Base-by-base conservation (phyloP, 2,329 filamentous ascomycete species). In the Stachybotrys echinatus region DNA sequence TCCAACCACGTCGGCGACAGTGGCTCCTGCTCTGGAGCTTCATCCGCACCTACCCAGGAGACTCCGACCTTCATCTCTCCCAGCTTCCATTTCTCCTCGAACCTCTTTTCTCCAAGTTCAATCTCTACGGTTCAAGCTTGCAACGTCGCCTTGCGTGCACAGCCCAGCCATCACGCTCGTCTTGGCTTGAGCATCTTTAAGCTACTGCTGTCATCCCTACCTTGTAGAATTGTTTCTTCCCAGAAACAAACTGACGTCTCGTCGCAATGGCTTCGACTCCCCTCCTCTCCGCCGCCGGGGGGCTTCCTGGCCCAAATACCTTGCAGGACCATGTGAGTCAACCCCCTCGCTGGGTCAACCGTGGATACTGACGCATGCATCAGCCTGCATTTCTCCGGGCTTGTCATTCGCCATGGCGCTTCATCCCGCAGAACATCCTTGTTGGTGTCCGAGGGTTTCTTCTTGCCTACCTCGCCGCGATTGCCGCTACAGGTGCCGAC, bases 361-460 rank as follows among this genome's bases (percentile, higher is more conserved):
- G 7, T 18, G 3, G 6, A 5, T 42, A 31, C 58, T 65, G 37
- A 61, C 48, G 12, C 18, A 4, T 20, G 2, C 43, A n/a, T n/a
- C n/a, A 80, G 76, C 73, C 76, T 23, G 73, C 77, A 14, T 79
- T 76, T 50, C 67, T 78, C 14, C 73, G 75, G 57, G 74, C 70
- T 44, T 74, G 72, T 39, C 77, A 79, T 53, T 80, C 77, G 2
- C 72, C 76, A 19, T 80, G 76, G 74, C 57, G 64, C 6, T 67
- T 58, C 48, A 70, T 80, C 45, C 70, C 68, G 22, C 76, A 79
- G 52, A 71, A 71, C 43, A 50, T 66, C 23, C 67, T 80, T 44
- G 68, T 76, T 45, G 61, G 66, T 49, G 55, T 78, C 19, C 73
- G 77, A 40, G 67, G 69, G 12, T 40, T 67, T 4, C 53, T 77